Evolutionary conservation across 106 monocot species (phyloP), one percentile per base, ranked within the genome.

Genomic region (Platanthera guangdongensis): DNA sequence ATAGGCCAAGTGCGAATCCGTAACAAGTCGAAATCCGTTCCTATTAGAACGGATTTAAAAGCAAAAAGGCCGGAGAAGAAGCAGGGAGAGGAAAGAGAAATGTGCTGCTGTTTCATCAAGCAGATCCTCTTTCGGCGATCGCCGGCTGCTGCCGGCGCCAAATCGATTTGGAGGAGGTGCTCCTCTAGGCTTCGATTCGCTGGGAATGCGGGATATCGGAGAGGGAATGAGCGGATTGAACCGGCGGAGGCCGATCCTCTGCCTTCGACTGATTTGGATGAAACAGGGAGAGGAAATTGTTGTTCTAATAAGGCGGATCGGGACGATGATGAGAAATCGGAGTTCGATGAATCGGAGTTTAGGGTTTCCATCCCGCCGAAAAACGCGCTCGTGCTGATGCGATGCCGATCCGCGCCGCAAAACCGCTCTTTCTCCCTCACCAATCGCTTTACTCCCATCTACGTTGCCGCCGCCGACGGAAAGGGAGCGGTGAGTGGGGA

Each of bases 361-460:
- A 79, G 50, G 45, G 81, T 47, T 21, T 86, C 86, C 50, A 85
- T 81, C 14, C 95, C 92, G 47, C 95, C 95, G 28, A 95, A 84
- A 82, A 95, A 95, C 86, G 95, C 92, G 9, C 80, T 95, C 13
- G 71, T 95, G 63, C 84, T 95, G 73, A 95, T 95, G 95, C 76
- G 95, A 15, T 92, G 95, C 85, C 86, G 92, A 76, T 90, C 95
- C 30, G 90, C 95, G 4, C 92, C 95, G 57, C 92, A 90, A 81
- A 87, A 85, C 64, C 84, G 88, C 54, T 51, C 81, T 16, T 73
- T 86, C 11, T 21, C 80, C 10, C 82, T 77, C 22, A 57, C 70
- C 70, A 70, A 15, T 46, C 47, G 47, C 70, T 70, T 53, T 14
- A 1, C 4, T 16, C 50, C 78, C 1, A 12, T 51, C 13, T 47